phyloP scores from a whole-genome alignment of 306 rosid species.

The Quercus robur region DNA sequence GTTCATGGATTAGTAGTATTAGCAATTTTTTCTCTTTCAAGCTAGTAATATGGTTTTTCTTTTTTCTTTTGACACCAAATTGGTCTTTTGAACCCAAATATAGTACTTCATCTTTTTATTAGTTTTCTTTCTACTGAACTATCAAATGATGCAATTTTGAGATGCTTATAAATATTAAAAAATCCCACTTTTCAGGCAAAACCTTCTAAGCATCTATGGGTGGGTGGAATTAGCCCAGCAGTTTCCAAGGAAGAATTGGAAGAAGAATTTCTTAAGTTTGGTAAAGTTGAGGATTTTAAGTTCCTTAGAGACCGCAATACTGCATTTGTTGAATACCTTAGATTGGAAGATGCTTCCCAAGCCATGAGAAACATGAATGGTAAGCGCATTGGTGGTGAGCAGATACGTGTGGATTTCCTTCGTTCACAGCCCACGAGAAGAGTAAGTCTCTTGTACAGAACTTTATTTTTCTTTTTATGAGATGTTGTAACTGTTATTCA shows the following conservation, averaged over 20 bases:
- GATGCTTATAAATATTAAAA: constrained; percentile 21
- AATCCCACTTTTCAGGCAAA: constrained; percentile 64
- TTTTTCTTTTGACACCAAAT: not conserved
- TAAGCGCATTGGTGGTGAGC: constrained; percentile 82
- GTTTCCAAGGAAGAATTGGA: constrained; percentile 81
- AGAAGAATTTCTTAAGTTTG: constrained; percentile 76
- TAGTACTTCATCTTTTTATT: not conserved
- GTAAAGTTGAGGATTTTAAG: constrained; percentile 83
- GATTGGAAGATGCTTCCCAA: constrained; percentile 82
- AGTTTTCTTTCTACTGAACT: not conserved
- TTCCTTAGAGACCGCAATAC: constrained; percentile 82
- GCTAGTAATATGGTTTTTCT: not conserved
- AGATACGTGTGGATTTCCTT: constrained; percentile 87
- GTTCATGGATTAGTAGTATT: not conserved
- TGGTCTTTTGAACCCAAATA: not conserved
- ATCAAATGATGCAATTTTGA: not conserved
- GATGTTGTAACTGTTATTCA: not conserved
- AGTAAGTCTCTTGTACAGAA: constrained; percentile 41
- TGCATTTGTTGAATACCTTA: constrained; percentile 81
- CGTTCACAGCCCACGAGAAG: constrained; percentile 71
- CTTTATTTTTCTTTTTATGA: constrained; percentile 5
- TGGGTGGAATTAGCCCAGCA: constrained; percentile 87
- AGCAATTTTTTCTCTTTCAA: not conserved
- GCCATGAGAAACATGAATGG: constrained; percentile 92
- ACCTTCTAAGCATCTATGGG: constrained; percentile 86